These are phyloP conservation scores for Barnettozyma pratensis DNA, from an alignment of 805 yeast species.

Conservation along the genomic window DNA sequence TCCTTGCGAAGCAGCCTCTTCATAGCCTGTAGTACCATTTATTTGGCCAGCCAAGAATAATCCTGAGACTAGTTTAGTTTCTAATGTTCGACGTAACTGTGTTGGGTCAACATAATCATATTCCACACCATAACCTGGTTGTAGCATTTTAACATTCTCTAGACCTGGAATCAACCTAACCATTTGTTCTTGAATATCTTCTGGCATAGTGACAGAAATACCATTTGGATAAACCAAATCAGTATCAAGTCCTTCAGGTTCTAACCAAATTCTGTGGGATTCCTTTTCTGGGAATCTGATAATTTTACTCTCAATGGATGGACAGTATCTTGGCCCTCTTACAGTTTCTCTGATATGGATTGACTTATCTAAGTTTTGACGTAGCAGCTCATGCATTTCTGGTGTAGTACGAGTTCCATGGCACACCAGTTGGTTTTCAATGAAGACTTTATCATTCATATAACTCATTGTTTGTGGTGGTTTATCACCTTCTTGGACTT, in stretches of 20 bases:
- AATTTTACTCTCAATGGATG: constrained; percentile 89
- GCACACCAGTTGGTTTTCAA: constrained; percentile 60
- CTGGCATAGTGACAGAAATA: constrained; percentile 94
- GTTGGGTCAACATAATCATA: constrained; percentile 95
- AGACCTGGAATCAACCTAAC: constrained; percentile 80
- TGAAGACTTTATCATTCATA: constrained; percentile 62
- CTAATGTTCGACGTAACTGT: constrained; percentile 70
- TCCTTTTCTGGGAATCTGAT: constrained; percentile 72
- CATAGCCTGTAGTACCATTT: constrained; percentile 98
- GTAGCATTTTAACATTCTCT: constrained; percentile 80
- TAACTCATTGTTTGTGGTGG: constrained; percentile 91
- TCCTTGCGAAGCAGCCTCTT: constrained; percentile 98
- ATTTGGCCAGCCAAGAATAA: constrained; percentile 93
- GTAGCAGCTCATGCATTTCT: constrained; percentile 63
- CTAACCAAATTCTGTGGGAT: constrained; percentile 86
- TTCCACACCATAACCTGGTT: constrained; percentile 99
- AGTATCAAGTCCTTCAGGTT: constrained; percentile 90
- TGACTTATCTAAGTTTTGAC: constrained; percentile 69
- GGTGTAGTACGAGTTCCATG: constrained; percentile 76
- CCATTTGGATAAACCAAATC: constrained; percentile 95
- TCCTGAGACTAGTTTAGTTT: constrained; percentile 75
- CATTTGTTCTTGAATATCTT: constrained; percentile 75
- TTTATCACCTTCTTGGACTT: constrained; percentile 71
- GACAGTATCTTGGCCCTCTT: constrained; percentile 96
- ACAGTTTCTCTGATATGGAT: constrained; percentile 91